phyloP scores from a whole-genome alignment of 371 early-diverging fungal species.

The Nosema muscidifuracis region DNA sequence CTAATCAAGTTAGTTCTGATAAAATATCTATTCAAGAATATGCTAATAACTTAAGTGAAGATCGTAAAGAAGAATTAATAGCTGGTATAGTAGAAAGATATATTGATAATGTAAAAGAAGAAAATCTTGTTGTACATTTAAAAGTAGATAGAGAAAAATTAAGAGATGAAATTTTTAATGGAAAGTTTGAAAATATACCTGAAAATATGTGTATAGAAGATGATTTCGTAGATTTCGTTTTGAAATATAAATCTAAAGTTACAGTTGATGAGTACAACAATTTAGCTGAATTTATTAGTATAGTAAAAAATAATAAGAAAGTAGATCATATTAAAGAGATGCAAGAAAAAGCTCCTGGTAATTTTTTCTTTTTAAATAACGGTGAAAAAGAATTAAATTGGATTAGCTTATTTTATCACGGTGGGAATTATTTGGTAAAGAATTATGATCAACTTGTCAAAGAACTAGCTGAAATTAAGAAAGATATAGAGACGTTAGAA shows the following conservation, averaged over 20 bases:
- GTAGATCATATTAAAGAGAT: not conserved
- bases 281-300: not conserved
- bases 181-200: not conserved
- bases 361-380: no score
- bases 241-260: not conserved
- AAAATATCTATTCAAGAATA: no score
- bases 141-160: not conserved
- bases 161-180: not conserved
- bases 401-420: no score
- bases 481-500: no score
- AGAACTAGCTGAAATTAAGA: no score
- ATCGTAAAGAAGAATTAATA: no score
- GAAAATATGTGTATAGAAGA: constrained; percentile 1
- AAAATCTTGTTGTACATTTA: not conserved
- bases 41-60: no score
- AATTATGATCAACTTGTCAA: no score
- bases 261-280: not conserved
- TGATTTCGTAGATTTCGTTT: not conserved
- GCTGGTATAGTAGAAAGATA: no score
- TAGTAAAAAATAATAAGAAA: not conserved
- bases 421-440: no score
- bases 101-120: not conserved
- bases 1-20: no score
- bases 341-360: not conserved
- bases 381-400: no score